A percentile compares a stretch with the other conserved stretches of the same genome.
Evolutionary conservation across 257 asterid genomes (phyloP).

Genomic region (Pogostemon cablin): DNA sequence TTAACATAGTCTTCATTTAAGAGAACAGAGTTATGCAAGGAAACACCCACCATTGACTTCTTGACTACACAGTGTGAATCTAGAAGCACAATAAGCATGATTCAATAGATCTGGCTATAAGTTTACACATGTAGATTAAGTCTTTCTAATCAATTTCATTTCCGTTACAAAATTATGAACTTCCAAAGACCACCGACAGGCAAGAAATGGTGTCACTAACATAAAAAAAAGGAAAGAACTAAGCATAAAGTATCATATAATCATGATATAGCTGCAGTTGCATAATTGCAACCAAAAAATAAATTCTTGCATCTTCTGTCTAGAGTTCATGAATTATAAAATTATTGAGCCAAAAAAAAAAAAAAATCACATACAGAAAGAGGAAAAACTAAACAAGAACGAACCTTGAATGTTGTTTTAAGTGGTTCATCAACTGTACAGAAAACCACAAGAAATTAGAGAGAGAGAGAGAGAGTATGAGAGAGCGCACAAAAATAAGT

Average conservation of each 20-base stretch:
- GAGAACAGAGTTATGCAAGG: slow-evolving; percentile 15
- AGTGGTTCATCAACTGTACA: slow-evolving; percentile 65
- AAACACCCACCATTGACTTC: slow-evolving; percentile 17
- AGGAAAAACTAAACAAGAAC: slow-evolving; percentile 15
- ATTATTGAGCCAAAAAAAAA: slow-evolving; percentile 30
- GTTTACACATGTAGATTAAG: neutral
- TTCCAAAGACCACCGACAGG: neutral
- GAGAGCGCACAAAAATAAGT: neutral
- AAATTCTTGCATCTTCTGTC: slow-evolving; percentile 8
- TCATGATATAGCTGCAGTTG: slow-evolving; percentile 12
- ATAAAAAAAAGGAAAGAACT: neutral
- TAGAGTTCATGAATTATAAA: neutral
- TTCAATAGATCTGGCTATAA: slow-evolving; percentile 31
- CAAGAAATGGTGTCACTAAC: neutral
- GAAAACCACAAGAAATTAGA: slow-evolving; percentile 26
- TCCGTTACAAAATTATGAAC: slow-evolving; percentile 2
- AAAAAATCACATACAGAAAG: neutral
- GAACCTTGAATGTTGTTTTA: slow-evolving; percentile 62
- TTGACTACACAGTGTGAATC: slow-evolving; percentile 18
- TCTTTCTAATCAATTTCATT: slow-evolving; percentile 22
- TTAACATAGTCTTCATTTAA: neutral
- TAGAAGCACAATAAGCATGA: slow-evolving; percentile 8
- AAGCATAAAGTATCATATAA: neutral
- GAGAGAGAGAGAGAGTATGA: neutral
- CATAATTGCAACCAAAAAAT: neutral